Evolutionary conservation across 2,329 filamentous ascomycete genomes (phyloP), one percentile per base, ranked within the genome.

Genomic region (Monosporascus sp.): DNA sequence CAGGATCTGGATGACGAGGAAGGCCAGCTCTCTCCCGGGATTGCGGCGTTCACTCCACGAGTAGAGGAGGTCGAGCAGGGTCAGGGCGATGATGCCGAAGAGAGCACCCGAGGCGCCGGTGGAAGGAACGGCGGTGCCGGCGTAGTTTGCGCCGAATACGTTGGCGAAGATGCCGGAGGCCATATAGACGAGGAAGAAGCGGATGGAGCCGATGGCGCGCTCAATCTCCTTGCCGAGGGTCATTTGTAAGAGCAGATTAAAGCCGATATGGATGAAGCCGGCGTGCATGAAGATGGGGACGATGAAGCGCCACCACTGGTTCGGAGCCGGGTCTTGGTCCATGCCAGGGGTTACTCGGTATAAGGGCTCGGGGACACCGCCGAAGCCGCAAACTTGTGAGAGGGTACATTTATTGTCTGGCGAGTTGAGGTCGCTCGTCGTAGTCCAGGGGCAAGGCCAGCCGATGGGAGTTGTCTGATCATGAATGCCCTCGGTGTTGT

Each of bases 251-350:
- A 97, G 79, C 72, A 99, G 79, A 72, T 99, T 99, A 79, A 97
- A 97, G 17, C 85, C 89, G 54, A 99, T 97, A 68, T 99, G 94
- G 58, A 99, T 87, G 52, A 99, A 74, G 16, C 94, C 94, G 1
- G 91, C 91, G 65, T 99, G 94, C 64, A 99, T 77, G 74, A 99
- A 99, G 57, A 99, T 97, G 40, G 94, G 93, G 2, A 87, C 76
- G 66, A 99, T 97, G 75, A 99, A 97, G 56, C 94, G 88, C 73
- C 83, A 99, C 94, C 94, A 99, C 70, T 99, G 94, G 67, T 97
- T 86, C 0, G 94, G 94, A 56, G 83, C 79, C 2, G 87, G 78
- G 9, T 58, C 73, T 63, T 81, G 76, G 52, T 74, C 66, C 52
- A 78, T 67, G 51, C 74, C 76, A 44, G 61, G 51, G 20, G 45